phyloP scores from a whole-genome alignment of 345 rosid genomes.

The Excoecaria cochinchinensis region DNA sequence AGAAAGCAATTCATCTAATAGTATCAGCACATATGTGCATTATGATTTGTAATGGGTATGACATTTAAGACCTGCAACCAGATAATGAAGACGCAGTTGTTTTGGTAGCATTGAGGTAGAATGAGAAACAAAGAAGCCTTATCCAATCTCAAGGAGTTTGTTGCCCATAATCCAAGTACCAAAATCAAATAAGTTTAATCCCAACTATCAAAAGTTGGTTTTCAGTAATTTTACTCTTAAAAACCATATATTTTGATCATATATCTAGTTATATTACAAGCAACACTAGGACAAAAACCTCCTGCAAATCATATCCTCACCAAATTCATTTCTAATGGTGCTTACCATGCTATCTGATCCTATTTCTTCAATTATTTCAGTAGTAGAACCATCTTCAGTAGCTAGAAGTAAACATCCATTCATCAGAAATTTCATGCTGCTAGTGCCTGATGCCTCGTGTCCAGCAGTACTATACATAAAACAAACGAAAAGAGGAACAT shows the following conservation, averaged over 20 bases:
- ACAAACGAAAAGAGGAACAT: neutral
- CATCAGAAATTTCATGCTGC: slow-evolving; percentile 50
- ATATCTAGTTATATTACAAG: neutral
- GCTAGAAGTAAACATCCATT: slow-evolving; percentile 54
- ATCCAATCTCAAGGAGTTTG: neutral
- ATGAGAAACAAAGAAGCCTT: neutral
- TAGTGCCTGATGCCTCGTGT: slow-evolving; percentile 53
- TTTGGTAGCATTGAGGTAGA: neutral
- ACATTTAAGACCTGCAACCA: neutral
- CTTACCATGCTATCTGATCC: slow-evolving; percentile 48
- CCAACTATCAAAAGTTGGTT: slow-evolving; percentile 2
- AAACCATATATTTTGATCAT: neutral
- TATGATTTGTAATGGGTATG: neutral
- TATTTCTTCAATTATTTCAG: slow-evolving; percentile 46
- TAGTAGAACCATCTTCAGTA: slow-evolving; percentile 45
- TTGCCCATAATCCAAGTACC: neutral
- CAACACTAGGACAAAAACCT: neutral
- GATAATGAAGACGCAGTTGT: neutral
- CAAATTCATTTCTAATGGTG: slow-evolving; percentile 4
- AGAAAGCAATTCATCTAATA: slow-evolving; percentile 8
- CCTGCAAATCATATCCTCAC: neutral
- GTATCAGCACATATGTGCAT: neutral
- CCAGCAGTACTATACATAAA: slow-evolving; percentile 44
- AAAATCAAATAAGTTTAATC: neutral
- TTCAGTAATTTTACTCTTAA: neutral